Evolutionary conservation across 2,329 filamentous ascomycete genomes (phyloP).

Genomic region (Metarhizium humberi): DNA sequence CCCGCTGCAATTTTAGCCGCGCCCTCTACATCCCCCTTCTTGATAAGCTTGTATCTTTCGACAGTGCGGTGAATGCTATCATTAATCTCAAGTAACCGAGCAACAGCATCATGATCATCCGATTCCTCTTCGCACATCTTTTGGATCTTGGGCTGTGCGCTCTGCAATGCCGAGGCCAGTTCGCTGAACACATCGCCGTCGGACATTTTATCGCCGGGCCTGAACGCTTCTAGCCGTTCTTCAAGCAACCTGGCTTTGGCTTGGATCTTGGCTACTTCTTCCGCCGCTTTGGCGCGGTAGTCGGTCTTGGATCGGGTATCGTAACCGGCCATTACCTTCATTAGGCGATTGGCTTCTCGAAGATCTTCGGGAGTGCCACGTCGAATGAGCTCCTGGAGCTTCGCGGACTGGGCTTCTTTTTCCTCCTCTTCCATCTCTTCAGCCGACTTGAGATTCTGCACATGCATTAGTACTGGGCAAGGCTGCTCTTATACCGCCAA

Average conservation of each 20-base stretch:
- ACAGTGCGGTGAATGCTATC: conserved; percentile 97
- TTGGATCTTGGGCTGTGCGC: conserved; percentile 95
- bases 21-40: conserved; percentile 83
- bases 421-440: conserved; percentile 99
- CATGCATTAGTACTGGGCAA: conserved; percentile 16
- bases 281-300: conserved; percentile 93
- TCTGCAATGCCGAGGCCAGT: conserved; percentile 78
- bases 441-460: conserved; percentile 82
- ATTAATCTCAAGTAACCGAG: conserved; percentile 93
- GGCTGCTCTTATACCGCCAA: neutral
- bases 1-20: conserved; percentile 78
- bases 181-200: conserved; percentile 68
- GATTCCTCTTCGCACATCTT: conserved; percentile 99
- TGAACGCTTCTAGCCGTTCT: conserved; percentile 80
- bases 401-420: conserved; percentile 88
- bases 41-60: conserved; percentile 89
- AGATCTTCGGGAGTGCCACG: conserved; percentile 85
- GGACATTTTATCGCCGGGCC: conserved; percentile 67
- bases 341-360: conserved; percentile 92
- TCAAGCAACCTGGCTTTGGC: conserved; percentile 89
- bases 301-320: conserved; percentile 94
- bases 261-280: conserved; percentile 90
- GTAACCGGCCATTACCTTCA: conserved; percentile 99
- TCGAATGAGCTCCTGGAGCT: conserved; percentile 91
- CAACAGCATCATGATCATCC: conserved; percentile 90